Percentiles rank a stretch among this genome's conserved stretches.
phyloP scores from a whole-genome alignment of 176 grass and related monocot genomes.

The Poa annua region DNA sequence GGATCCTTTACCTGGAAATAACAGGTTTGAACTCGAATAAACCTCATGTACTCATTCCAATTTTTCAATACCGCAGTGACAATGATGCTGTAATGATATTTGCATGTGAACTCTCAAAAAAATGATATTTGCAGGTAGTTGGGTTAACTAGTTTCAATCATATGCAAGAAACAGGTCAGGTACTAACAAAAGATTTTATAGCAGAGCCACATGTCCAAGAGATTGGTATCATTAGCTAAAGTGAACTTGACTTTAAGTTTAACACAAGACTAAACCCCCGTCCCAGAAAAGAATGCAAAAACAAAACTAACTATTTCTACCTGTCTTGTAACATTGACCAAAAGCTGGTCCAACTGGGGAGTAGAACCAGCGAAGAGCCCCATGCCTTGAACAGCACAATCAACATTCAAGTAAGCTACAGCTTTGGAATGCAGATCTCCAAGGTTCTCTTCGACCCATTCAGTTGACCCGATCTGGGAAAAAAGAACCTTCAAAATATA shows the following conservation, averaged over 20 bases:
- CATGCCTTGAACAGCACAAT: slow-evolving; percentile 94
- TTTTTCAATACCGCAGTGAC: background rate
- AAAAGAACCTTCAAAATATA: slow-evolving; percentile 43
- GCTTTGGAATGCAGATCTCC: slow-evolving; percentile 86
- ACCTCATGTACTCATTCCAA: background rate
- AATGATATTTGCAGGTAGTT: background rate
- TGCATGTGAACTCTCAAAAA: no score
- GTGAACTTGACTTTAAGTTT: slow-evolving; percentile 1
- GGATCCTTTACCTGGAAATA: slow-evolving; percentile 83
- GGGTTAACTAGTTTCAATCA: slow-evolving; percentile 20
- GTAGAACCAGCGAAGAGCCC: slow-evolving; percentile 79
- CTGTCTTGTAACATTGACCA: slow-evolving; percentile 78
- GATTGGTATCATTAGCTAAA: slow-evolving; percentile 27
- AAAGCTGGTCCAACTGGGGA: slow-evolving; percentile 87
- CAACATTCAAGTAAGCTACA: slow-evolving; percentile 96
- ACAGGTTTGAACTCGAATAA: slow-evolving; percentile 32
- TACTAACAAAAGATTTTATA: slow-evolving; percentile 22
- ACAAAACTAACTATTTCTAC: slow-evolving; percentile 43
- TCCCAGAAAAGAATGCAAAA: slow-evolving; percentile 33
- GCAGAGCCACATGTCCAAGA: background rate
- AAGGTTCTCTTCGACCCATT: slow-evolving; percentile 95
- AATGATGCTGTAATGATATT: slow-evolving; percentile 1
- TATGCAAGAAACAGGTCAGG: background rate
- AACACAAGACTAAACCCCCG: background rate
- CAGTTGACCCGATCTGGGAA: slow-evolving; percentile 82